Conservation (phyloP, 2,329 filamentous ascomycete species). For the Botrytis aclada region DNA sequence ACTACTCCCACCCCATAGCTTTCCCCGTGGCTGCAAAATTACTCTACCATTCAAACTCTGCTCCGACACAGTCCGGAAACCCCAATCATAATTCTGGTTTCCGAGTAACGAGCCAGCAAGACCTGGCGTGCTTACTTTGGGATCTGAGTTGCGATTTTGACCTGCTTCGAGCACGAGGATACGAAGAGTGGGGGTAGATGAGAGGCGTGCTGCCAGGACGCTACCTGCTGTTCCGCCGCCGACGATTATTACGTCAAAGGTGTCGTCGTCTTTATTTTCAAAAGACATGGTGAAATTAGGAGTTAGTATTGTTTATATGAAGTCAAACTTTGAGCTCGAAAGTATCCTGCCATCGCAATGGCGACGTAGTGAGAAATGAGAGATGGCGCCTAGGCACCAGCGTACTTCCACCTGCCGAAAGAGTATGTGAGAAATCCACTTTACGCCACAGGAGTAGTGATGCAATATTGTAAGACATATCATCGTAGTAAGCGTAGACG, state of each 20-base stretch:
- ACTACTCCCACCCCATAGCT: neutral
- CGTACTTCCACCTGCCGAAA: neutral
- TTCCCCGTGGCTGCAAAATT: neutral
- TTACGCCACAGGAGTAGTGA: neutral
- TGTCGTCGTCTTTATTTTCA: neutral
- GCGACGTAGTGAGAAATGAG: neutral
- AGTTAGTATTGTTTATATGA: neutral
- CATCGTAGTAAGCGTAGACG: neutral
- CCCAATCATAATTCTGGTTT: neutral
- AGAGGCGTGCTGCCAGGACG: neutral
- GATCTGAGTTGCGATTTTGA: neutral
- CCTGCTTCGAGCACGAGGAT: neutral
- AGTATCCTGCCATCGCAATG: neutral
- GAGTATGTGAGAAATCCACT: neutral
- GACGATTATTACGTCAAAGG: neutral
- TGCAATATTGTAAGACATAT: neutral
- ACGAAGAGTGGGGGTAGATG: neutral
- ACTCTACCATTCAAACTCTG: neutral
- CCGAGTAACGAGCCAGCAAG: neutral
- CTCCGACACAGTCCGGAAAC: neutral
- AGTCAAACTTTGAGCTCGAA: neutral
- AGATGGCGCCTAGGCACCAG: neutral
- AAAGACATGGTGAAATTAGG: neutral
- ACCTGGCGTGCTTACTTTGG: neutral
- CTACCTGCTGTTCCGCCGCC: neutral